A percentile compares a stretch with the other conserved stretches of the same genome.
phyloP scores from a whole-genome alignment of 164 flowering plant genomes.

The Chimonanthus praecox region DNA sequence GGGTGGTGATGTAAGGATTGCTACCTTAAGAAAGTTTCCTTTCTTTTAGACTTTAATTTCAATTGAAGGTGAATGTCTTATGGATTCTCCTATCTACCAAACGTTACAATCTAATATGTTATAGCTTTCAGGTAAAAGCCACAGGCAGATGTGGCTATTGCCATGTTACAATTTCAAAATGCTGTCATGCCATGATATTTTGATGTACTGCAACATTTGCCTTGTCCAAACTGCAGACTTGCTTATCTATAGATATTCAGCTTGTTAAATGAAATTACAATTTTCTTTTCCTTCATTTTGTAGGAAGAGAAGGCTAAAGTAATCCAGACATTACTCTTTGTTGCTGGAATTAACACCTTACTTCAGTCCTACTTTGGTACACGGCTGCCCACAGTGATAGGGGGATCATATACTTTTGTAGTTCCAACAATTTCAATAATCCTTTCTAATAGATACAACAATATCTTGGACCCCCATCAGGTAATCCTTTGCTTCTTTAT shows the following conservation, averaged over 20 bases:
- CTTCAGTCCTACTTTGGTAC: slow-evolving; percentile 76
- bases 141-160: not conserved
- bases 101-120: not conserved
- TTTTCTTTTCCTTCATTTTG: not conserved
- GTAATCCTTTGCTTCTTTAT: slow-evolving; percentile 25
- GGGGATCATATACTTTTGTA: slow-evolving; percentile 83
- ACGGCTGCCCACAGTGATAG: slow-evolving; percentile 88
- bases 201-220: not conserved
- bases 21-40: not conserved
- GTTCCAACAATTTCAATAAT: slow-evolving; percentile 91
- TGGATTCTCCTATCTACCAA: not conserved
- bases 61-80: not conserved
- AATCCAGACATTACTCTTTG: slow-evolving; percentile 88
- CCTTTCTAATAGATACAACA: slow-evolving; percentile 67
- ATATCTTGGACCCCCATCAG: slow-evolving; percentile 49
- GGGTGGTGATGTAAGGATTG: slow-evolving; percentile 40
- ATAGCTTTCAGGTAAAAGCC: too few species aligned
- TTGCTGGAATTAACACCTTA: slow-evolving; percentile 91
- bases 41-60: not conserved
- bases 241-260: not conserved
- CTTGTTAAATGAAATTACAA: not conserved
- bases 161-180: not conserved
- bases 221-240: not conserved
- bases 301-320: slow-evolving; percentile 94
- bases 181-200: not conserved